Conservation (phyloP, 2,329 filamentous ascomycete species). For the Aureobasidium sp. region DNA sequence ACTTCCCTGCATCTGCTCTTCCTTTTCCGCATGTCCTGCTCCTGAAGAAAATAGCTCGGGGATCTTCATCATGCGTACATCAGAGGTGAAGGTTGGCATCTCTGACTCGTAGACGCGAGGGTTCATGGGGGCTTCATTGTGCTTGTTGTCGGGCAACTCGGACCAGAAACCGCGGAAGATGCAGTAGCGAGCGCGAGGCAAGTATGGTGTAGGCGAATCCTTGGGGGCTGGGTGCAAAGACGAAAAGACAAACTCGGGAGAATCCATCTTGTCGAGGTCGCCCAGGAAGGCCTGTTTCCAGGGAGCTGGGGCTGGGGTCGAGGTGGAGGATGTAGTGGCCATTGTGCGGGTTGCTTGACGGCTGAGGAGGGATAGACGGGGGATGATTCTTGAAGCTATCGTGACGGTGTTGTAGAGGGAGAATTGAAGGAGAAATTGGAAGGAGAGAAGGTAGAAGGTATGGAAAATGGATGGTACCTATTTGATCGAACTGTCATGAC, state of each 20-base stretch:
- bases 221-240: conserved; percentile 38
- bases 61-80: conserved; percentile 78
- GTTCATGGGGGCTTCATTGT: conserved; percentile 66
- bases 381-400: conserved; percentile 30
- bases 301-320: conserved; percentile 35
- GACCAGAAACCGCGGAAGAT: conserved; percentile 82
- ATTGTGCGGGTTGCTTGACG: conserved; percentile 29
- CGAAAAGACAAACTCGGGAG: conserved; percentile 43
- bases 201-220: conserved; percentile 31
- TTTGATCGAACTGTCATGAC: conserved; percentile 1
- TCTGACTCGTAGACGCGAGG: conserved; percentile 65
- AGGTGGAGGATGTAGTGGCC: conserved; percentile 33
- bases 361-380: conserved; percentile 31
- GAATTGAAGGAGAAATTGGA: not conserved
- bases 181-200: conserved; percentile 63
- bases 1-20: conserved; percentile 38
- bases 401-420: conserved; percentile 18
- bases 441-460: not conserved
- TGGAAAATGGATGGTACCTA: not conserved
- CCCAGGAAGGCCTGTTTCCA: conserved; percentile 44
- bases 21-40: conserved; percentile 36
- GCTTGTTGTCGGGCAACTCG: conserved; percentile 59
- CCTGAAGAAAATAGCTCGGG: conserved; percentile 55
- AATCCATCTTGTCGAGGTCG: conserved; percentile 41
- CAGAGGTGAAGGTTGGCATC: conserved; percentile 75